Evolutionary conservation across 441 rosid species (phyloP).

Genomic region (Codiaeum variegatum): DNA sequence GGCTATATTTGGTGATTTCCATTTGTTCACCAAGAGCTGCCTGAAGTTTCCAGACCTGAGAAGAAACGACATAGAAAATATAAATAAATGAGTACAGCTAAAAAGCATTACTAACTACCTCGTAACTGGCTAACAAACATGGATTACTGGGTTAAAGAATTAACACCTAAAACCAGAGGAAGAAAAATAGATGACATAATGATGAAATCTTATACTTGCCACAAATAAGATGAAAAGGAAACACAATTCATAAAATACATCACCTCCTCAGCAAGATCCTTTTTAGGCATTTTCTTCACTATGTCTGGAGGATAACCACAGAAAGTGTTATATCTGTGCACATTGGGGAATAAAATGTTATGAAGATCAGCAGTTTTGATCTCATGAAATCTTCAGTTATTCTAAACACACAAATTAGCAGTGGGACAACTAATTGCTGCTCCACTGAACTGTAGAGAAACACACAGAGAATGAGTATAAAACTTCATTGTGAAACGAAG

Average conservation of each 20-base stretch:
- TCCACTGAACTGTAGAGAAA: not conserved
- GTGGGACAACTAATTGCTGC: not conserved
- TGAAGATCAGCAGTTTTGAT: conserved; percentile 2
- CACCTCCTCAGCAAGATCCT: conserved; percentile 96
- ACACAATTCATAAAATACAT: conserved; percentile 14
- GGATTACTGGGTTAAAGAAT: not conserved
- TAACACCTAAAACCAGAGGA: not conserved
- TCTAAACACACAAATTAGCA: not conserved
- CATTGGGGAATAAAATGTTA: not conserved
- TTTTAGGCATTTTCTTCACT: conserved; percentile 93
- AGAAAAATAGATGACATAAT: not conserved
- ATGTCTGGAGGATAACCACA: conserved; percentile 91
- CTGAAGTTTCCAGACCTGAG: conserved; percentile 96
- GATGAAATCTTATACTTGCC: not conserved
- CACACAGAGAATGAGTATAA: not conserved
- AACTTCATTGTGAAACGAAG: not conserved
- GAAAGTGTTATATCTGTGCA: conserved; percentile 84
- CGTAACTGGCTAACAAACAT: conserved; percentile 6
- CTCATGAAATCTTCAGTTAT: not conserved
- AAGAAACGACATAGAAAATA: conserved; percentile 13
- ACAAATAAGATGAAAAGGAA: conserved; percentile 13
- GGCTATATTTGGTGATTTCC: conserved; percentile 83
- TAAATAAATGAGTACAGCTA: not conserved
- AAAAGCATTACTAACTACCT: not conserved
- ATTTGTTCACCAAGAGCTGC: conserved; percentile 97